These are phyloP conservation scores for Polytrichum formosum DNA, from an alignment of 225 moss, liverwort and hornwort genomes.

Conservation along the genomic window DNA sequence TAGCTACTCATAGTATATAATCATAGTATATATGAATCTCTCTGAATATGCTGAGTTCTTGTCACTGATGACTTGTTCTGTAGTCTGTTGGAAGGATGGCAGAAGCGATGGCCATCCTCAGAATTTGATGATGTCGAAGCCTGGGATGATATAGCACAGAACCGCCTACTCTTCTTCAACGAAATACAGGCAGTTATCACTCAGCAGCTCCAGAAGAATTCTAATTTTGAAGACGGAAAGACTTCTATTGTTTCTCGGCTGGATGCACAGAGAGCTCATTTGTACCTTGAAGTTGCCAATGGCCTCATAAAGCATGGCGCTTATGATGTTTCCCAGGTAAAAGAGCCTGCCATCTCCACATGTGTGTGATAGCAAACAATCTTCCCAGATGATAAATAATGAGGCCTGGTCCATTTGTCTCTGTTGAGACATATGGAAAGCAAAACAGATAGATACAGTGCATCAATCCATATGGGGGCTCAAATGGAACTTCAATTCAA, in stretches of 20 bases:
- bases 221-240: slow-evolving; percentile 12
- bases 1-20: no score
- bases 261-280: slow-evolving; percentile 63
- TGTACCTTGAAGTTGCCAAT: slow-evolving; percentile 63
- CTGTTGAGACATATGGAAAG: not conserved
- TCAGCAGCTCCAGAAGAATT: slow-evolving; percentile 22
- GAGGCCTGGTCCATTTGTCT: not conserved
- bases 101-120: slow-evolving; percentile 81
- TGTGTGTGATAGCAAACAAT: not conserved
- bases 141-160: slow-evolving; percentile 92
- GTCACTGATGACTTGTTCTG: slow-evolving; percentile 12
- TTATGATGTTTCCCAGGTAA: slow-evolving; percentile 70
- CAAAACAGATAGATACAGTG: not conserved
- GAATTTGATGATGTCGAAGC: slow-evolving; percentile 73
- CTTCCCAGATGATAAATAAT: no score
- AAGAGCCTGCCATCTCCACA: not conserved
- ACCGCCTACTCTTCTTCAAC: slow-evolving; percentile 65
- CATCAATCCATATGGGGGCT: not conserved
- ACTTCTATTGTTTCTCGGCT: slow-evolving; percentile 40
- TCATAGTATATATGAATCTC: no score
- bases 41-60: no score
- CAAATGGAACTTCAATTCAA: no score
- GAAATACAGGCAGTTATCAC: slow-evolving; percentile 60
- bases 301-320: slow-evolving; percentile 70
- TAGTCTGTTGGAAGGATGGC: slow-evolving; percentile 77